These are phyloP conservation scores for Chamaecrista fasciculata DNA, from an alignment of 306 rosid species.

Conservation along the genomic window DNA sequence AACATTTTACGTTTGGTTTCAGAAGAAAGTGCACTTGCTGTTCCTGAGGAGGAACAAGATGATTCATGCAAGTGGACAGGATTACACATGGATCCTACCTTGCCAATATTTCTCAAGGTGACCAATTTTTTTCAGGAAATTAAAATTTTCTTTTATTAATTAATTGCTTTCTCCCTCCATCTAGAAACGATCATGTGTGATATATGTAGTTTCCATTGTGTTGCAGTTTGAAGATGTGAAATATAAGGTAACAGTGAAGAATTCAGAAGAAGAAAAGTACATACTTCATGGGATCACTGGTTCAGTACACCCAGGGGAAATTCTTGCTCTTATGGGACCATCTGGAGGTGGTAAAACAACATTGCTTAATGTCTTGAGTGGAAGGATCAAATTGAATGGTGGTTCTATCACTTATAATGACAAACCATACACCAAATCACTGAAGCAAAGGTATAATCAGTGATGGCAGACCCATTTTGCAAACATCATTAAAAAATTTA, in stretches of 20 bases:
- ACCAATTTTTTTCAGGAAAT: not conserved
- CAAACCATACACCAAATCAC: slow-evolving; percentile 1
- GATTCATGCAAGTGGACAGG: not conserved
- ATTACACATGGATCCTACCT: not conserved
- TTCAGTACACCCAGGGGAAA: slow-evolving; percentile 13
- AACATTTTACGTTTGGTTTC: not conserved
- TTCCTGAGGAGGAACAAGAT: not conserved
- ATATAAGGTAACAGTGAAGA: not conserved
- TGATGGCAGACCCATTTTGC: not conserved
- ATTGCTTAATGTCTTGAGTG: slow-evolving; percentile 9
- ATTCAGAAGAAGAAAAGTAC: not conserved
- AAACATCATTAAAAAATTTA: not conserved
- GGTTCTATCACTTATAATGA: slow-evolving; percentile 14
- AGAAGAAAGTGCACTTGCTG: not conserved
- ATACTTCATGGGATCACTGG: slow-evolving; percentile 15
- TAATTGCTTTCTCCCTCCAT: not conserved
- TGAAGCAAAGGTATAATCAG: slow-evolving; percentile 7
- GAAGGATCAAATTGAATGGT: not conserved
- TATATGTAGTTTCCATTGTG: not conserved
- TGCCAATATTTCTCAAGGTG: slow-evolving; percentile 10
- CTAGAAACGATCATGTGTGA: not conserved
- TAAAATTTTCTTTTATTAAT: too few relatives aligned
- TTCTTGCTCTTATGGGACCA: slow-evolving; percentile 16
- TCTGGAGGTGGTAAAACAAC: slow-evolving; percentile 22
- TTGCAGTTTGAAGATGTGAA: slow-evolving; percentile 16